Evolutionary conservation across 129 eudicot species (phyloP).

Genomic region (Ambrosia trifida): DNA sequence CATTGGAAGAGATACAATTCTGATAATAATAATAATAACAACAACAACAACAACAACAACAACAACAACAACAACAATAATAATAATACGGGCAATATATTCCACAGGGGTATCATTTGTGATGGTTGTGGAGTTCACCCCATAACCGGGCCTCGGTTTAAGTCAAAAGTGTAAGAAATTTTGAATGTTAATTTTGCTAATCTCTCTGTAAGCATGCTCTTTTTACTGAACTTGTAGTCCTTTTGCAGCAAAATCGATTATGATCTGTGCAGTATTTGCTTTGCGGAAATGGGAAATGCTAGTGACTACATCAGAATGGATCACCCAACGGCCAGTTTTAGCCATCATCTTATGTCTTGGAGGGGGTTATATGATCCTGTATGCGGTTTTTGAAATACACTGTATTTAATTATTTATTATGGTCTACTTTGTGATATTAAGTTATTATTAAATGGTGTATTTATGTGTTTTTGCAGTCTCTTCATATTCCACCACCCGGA

Average conservation of each 20-base stretch:
- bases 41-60: too few species aligned
- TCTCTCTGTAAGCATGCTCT: background rate
- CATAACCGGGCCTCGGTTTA: conserved; percentile 77
- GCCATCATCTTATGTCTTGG: conserved; percentile 30
- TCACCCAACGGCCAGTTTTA: conserved; percentile 41
- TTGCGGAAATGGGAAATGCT: conserved; percentile 49
- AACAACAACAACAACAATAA: too few species aligned
- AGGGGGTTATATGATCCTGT: conserved; percentile 50
- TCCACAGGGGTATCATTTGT: conserved; percentile 78
- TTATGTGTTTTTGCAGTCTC: conserved; percentile 15
- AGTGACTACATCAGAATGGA: conserved; percentile 69
- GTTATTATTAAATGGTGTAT: background rate
- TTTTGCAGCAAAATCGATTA: conserved; percentile 71
- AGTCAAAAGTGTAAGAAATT: conserved; percentile 77
- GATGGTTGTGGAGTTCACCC: conserved; percentile 92
- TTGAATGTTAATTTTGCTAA: background rate
- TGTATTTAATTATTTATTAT: background rate
- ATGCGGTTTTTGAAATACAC: conserved; percentile 21
- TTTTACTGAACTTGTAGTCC: conserved; percentile 4
- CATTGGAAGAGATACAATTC: conserved; percentile 36
- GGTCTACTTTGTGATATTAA: background rate
- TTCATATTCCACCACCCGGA: conserved; percentile 18
- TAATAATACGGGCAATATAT: conserved; percentile 39
- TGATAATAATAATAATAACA: conserved; percentile 12
- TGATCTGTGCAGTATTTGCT: conserved; percentile 79